Evolutionary conservation across 257 asterid genomes (phyloP), one percentile per base, ranked within the genome.

Genomic region (Datura wrightii): DNA sequence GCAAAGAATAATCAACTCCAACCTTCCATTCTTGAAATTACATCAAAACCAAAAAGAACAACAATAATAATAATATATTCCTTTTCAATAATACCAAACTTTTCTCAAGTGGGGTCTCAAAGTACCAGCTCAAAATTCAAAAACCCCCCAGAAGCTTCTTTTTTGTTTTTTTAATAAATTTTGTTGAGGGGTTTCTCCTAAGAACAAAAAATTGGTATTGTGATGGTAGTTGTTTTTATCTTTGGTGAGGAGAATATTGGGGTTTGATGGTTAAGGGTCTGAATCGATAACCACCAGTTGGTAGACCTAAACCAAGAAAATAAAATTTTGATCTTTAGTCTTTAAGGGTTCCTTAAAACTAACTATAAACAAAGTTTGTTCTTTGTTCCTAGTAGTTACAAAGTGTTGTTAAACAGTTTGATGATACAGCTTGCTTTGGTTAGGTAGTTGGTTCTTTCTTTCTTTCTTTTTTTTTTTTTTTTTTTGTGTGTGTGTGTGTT

Each of bases 241-340:
- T 87, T 39, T 63, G 85, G 80, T 83, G 36, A 56, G 9, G 71
- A 65, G 78, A 50, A 78, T 78, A 78, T 78, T 78, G 76, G 18
- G 9, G n/a, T 62, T 82, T 87, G 79, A 83, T 85, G 85, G 86
- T 85, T 72, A 84, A 85, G 87, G 86, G 87, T 87, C 91, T 87
- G 86, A 83, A 87, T 62, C 87, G 70, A 63, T 91, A 94, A 92
- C 98, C 88, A 93, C 98, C 94, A 89, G 98, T 93, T 86, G 96
- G 95, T 94, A 87, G 92, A 92, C 95, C 95, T 90, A 91, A 81
- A 84, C 79, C 13, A 63, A 79, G 79, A 86, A 34, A 39, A n/a
- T 50, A 70, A 74, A 74, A 48, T 72, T 66, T 84, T 84, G 79
- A 90, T 79, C 85, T 81, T 86, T 89, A 55, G 78, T 69, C 88